These are phyloP conservation scores for Delonix regia DNA, from an alignment of 306 rosid genomes.

Conservation along the genomic window DNA sequence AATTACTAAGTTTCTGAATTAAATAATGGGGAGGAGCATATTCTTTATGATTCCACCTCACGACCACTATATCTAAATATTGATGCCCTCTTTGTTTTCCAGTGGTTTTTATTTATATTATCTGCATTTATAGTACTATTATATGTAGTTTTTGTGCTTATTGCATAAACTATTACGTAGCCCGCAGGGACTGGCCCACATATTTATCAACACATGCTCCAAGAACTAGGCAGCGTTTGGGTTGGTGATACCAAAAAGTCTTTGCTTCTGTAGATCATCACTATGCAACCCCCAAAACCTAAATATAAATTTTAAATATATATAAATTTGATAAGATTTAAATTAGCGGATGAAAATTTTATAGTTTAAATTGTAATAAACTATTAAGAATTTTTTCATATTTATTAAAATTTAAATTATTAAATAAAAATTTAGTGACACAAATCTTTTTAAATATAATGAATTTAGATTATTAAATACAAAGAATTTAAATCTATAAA, in stretches of 20 bases:
- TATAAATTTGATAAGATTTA: too few species aligned
- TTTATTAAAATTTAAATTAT: too few species aligned
- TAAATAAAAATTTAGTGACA: too few species aligned
- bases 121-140: background rate
- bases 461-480: too few species aligned
- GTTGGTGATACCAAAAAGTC: background rate
- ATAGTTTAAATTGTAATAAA: too few species aligned
- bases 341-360: too few species aligned
- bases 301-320: too few species aligned
- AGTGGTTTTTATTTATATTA: background rate
- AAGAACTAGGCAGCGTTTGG: background rate
- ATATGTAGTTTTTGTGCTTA: background rate
- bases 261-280: background rate
- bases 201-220: background rate
- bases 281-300: slow-evolving; percentile 32
- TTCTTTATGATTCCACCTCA: background rate
- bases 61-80: background rate
- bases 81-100: background rate
- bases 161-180: background rate
- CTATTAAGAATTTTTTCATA: too few species aligned
- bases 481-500: too few species aligned
- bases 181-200: background rate
- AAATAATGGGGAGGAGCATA: background rate
- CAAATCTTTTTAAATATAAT: too few species aligned
- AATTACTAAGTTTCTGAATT: background rate